These are phyloP conservation scores for Trichoderma koningiopsis DNA, from an alignment of 2,329 filamentous ascomycete genomes.

Conservation along the genomic window DNA sequence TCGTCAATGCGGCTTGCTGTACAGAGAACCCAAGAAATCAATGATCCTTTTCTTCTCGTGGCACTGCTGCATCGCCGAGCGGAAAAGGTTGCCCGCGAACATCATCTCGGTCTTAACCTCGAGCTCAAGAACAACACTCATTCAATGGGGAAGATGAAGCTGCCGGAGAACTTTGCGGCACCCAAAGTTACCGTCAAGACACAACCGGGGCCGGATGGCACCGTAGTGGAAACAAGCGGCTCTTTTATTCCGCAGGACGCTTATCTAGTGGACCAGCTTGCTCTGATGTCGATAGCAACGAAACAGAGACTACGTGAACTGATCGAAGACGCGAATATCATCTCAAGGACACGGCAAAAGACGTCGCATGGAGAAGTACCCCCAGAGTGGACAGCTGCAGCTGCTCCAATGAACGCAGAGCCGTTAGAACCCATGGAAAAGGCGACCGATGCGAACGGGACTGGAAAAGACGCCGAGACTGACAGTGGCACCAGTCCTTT, in stretches of 20 bases:
- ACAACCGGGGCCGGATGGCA: constrained; percentile 62
- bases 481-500: constrained; percentile 57
- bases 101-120: constrained; percentile 58
- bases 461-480: constrained; percentile 40
- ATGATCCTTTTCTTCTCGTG: constrained; percentile 71
- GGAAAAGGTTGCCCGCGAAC: constrained; percentile 59
- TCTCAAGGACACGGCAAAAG: constrained; percentile 71
- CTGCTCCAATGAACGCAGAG: constrained; percentile 53
- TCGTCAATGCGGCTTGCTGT: constrained; percentile 64
- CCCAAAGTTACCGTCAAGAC: constrained; percentile 57
- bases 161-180: constrained; percentile 51
- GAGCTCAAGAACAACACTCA: constrained; percentile 54
- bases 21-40: constrained; percentile 67
- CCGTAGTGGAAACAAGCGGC: constrained; percentile 63
- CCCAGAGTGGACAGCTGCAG: constrained; percentile 73
- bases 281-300: constrained; percentile 78
- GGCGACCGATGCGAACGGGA: constrained; percentile 37
- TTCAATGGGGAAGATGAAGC: constrained; percentile 51
- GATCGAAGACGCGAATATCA: constrained; percentile 72
- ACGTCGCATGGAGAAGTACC: constrained; percentile 81
- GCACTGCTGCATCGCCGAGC: constrained; percentile 61
- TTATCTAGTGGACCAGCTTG: constrained; percentile 77
- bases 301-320: constrained; percentile 77
- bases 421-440: constrained; percentile 38
- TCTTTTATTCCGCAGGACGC: constrained; percentile 76